Percentiles rank a stretch among this genome's conserved stretches.
Conservation (phyloP, 441 rosid genomes). For the Bocquillonia castaneifolia region DNA sequence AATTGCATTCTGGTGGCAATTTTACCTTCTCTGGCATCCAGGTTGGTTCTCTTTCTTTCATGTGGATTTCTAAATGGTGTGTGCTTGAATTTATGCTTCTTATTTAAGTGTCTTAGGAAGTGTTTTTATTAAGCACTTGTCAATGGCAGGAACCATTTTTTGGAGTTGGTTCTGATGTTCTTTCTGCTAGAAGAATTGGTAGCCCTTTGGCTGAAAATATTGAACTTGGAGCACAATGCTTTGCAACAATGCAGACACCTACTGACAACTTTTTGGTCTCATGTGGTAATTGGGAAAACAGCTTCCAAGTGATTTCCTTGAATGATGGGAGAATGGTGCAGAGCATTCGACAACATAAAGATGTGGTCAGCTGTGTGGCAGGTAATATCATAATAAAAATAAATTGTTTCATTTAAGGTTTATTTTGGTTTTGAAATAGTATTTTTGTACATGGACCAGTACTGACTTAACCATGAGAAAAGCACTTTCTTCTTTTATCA, state of each 20-base stretch:
- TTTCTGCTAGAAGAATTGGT: constrained; percentile 84
- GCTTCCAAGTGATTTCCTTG: constrained; percentile 88
- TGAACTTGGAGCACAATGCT: constrained; percentile 83
- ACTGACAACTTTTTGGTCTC: constrained; percentile 77
- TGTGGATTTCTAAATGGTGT: constrained; percentile 9
- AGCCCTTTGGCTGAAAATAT: constrained; percentile 79
- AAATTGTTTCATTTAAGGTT: background rate
- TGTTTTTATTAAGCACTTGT: constrained; percentile 13
- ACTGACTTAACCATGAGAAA: too few relatives aligned
- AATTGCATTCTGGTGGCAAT: constrained; percentile 90
- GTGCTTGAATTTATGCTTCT: background rate
- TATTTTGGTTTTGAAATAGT: background rate
- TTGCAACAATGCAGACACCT: constrained; percentile 72
- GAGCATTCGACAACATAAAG: constrained; percentile 93
- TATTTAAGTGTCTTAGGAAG: background rate
- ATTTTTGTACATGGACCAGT: too few relatives aligned
- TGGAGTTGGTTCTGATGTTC: constrained; percentile 93
- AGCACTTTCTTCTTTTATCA: background rate
- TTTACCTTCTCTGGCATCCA: constrained; percentile 90
- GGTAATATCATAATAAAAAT: constrained; percentile 38
- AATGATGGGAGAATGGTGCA: constrained; percentile 94
- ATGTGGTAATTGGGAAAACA: constrained; percentile 99
- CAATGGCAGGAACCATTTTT: constrained; percentile 83
- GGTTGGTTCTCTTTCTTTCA: constrained; percentile 39
- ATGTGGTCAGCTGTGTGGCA: constrained; percentile 99